Conservation (phyloP, 192 early-diverging fungal species). For the Coemansia sp. region DNA sequence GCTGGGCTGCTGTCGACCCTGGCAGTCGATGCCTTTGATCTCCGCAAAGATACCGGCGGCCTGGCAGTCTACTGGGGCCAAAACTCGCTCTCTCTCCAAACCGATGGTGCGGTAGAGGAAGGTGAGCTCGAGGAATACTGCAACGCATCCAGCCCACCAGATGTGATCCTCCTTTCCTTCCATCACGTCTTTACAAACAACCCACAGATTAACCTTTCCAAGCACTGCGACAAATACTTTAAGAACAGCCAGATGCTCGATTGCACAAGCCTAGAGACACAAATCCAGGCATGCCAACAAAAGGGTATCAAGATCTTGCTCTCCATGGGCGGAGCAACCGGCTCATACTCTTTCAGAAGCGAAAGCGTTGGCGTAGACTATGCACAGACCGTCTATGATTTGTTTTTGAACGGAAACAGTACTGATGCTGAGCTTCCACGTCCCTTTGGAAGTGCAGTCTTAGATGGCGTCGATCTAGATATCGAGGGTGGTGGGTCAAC, state of each 20-base stretch:
- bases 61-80: conserved; percentile 53
- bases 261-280: conserved; percentile 49
- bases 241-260: conserved; percentile 41
- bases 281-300: conserved; percentile 57
- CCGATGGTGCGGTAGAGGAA: conserved; percentile 17
- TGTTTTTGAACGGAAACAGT: conserved; percentile 52
- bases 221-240: conserved; percentile 46
- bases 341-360: conserved; percentile 36
- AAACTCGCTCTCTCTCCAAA: conserved; percentile 48
- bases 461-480: conserved; percentile 56
- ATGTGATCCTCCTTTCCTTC: conserved; percentile 55
- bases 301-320: conserved; percentile 54
- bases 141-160: conserved; percentile 12
- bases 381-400: conserved; percentile 50
- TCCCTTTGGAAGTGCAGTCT: conserved; percentile 48
- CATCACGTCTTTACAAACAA: conserved; percentile 54
- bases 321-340: conserved; percentile 59
- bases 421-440: conserved; percentile 18
- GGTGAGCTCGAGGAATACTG: conserved; percentile 53
- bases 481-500: conserved; percentile 37
- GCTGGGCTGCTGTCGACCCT: background rate
- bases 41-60: conserved; percentile 4
- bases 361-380: conserved; percentile 19
- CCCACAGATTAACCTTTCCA: conserved; percentile 57
- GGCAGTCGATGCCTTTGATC: background rate